Conservation (phyloP, 2,329 filamentous ascomycete species). For the Gaeumannomyces tritici region DNA sequence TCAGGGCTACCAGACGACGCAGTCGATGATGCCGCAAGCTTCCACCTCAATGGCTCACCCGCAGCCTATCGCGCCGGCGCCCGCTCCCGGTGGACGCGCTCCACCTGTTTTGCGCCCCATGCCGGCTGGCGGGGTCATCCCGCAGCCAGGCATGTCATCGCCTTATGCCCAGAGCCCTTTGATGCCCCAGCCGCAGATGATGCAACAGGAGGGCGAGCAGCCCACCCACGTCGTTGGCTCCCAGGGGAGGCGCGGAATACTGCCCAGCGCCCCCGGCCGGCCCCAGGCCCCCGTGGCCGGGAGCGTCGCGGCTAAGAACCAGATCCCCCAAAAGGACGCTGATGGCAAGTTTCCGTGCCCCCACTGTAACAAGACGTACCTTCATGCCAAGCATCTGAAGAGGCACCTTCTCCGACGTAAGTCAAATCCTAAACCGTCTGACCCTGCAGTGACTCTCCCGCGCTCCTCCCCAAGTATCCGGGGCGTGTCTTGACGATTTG, state of each 20-base stretch:
- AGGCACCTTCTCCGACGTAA: slow-evolving; percentile 92
- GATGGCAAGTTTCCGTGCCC: slow-evolving; percentile 98
- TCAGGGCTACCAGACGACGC: slow-evolving; percentile 45
- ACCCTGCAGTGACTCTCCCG: no score
- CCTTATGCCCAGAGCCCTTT: slow-evolving; percentile 49
- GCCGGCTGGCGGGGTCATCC: slow-evolving; percentile 56
- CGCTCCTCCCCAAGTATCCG: not conserved
- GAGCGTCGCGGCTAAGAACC: slow-evolving; percentile 62
- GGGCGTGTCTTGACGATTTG: not conserved
- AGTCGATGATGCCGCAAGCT: slow-evolving; percentile 56
- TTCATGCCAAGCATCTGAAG: slow-evolving; percentile 96
- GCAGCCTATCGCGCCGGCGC: slow-evolving; percentile 67
- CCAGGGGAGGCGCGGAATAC: slow-evolving; percentile 81
- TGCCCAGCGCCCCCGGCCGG: slow-evolving; percentile 82
- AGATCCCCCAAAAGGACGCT: slow-evolving; percentile 87
- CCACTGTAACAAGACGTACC: slow-evolving; percentile 95
- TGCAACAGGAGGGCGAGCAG: slow-evolving; percentile 48
- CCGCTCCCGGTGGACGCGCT: slow-evolving; percentile 41
- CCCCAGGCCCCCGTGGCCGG: slow-evolving; percentile 67
- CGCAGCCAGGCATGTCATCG: slow-evolving; percentile 45
- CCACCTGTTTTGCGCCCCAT: slow-evolving; percentile 59
- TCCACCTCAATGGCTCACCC: slow-evolving; percentile 60
- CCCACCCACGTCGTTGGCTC: slow-evolving; percentile 91
- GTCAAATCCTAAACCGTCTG: slow-evolving; percentile 27
- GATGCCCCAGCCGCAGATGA: slow-evolving; percentile 46